These are phyloP conservation scores for Alternaria triticina DNA, from an alignment of 2,329 filamentous ascomycete species.

Conservation along the genomic window DNA sequence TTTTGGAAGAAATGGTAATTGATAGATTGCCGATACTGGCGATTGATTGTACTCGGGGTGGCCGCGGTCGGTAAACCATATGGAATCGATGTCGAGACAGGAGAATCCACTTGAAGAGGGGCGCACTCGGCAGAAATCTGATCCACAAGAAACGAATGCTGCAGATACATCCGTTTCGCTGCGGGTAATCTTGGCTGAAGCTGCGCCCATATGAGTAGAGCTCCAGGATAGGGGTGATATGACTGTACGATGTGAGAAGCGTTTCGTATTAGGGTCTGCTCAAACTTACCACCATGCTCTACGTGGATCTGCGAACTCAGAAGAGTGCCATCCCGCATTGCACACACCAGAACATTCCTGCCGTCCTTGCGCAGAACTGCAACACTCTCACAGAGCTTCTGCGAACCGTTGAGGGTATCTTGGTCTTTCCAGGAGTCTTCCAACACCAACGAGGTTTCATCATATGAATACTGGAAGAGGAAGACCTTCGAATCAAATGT, in stretches of 20 bases:
- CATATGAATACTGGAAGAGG: constrained; percentile 23
- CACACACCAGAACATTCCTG: constrained; percentile 38
- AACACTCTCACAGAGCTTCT: constrained; percentile 40
- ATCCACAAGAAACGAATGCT: constrained; percentile 49
- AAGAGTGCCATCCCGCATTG: constrained; percentile 44
- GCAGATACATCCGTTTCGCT: constrained; percentile 31
- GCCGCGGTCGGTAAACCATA: constrained; percentile 46
- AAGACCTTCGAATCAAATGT: constrained; percentile 33
- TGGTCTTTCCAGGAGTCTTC: constrained; percentile 16
- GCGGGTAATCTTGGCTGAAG: constrained; percentile 31
- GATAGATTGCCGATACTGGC: constrained; percentile 40
- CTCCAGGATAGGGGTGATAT: constrained; percentile 11
- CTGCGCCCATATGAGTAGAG: constrained; percentile 32
- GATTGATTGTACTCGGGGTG: constrained; percentile 40
- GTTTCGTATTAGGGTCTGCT: not conserved
- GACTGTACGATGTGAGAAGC: constrained; percentile 6
- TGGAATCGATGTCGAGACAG: constrained; percentile 36
- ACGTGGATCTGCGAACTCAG: constrained; percentile 20
- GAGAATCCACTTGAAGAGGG: constrained; percentile 12
- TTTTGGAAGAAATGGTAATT: constrained; percentile 28
- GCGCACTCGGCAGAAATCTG: constrained; percentile 45
- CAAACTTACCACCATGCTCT: constrained; percentile 10
- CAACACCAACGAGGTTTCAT: constrained; percentile 9
- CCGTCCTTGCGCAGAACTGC: constrained; percentile 23
- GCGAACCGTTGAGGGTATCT: constrained; percentile 1